These are phyloP conservation scores for Penicillium capsulatum DNA, from an alignment of 2,329 filamentous ascomycete species.

Conservation along the genomic window DNA sequence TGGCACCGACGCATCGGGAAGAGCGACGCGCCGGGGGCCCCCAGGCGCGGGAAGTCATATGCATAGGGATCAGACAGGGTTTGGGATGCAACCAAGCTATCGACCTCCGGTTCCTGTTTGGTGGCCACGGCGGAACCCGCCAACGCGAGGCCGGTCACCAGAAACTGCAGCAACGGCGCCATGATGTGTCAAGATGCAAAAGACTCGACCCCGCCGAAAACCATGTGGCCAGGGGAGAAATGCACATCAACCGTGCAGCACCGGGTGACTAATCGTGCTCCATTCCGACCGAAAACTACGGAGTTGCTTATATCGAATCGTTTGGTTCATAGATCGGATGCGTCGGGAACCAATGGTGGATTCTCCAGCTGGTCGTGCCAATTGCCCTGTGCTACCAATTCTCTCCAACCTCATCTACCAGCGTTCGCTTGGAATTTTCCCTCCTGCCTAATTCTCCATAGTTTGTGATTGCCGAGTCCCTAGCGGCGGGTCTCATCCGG, in stretches of 20 bases:
- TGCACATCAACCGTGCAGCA: constrained; percentile 5
- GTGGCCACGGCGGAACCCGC: constrained; percentile 17
- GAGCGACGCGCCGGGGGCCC: constrained; percentile 31
- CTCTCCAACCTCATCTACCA: too few species aligned
- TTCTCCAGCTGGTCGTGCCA: neutral
- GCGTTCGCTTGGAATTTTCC: neutral
- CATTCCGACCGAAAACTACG: too few species aligned
- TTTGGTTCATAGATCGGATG: too few species aligned
- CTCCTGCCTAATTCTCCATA: neutral
- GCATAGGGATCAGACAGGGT: constrained; percentile 28
- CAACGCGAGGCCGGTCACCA: constrained; percentile 22
- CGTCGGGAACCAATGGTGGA: too few species aligned
- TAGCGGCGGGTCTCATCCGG: too few species aligned
- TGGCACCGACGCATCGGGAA: constrained; percentile 63
- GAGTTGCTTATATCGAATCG: too few species aligned
- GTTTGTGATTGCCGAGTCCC: neutral
- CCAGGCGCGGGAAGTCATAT: constrained; percentile 39
- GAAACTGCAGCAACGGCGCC: constrained; percentile 16
- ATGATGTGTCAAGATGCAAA: constrained; percentile 8
- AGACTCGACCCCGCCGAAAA: constrained; percentile 13
- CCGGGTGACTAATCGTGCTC: constrained; percentile 6
- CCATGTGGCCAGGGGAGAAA: constrained; percentile 16
- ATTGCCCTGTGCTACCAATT: too few species aligned
- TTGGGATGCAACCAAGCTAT: constrained; percentile 32
- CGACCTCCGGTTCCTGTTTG: constrained; percentile 5